Evolutionary conservation across 2,329 filamentous ascomycete genomes (phyloP).

Genomic region (Domatiomyces catenatus): DNA sequence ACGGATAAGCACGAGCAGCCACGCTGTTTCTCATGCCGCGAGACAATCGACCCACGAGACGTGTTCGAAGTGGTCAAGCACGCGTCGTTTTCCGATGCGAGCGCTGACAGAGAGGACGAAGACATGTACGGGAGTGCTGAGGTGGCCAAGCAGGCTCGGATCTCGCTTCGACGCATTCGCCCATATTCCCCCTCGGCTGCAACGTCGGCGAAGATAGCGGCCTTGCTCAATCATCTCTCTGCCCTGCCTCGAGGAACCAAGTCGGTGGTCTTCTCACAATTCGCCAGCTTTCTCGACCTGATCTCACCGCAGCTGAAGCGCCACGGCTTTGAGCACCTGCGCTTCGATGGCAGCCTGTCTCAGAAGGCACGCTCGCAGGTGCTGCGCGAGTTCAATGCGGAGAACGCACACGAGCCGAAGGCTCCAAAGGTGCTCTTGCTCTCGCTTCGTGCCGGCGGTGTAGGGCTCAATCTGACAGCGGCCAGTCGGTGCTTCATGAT

Average conservation of each 20-base stretch:
- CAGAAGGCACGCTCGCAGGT: slow-evolving; percentile 73
- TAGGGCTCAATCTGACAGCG: slow-evolving; percentile 80
- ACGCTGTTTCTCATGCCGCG: slow-evolving; percentile 81
- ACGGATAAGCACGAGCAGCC: slow-evolving; percentile 59
- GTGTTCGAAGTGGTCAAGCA: slow-evolving; percentile 85
- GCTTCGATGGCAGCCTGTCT: slow-evolving; percentile 78
- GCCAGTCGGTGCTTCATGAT: slow-evolving; percentile 93
- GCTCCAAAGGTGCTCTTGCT: slow-evolving; percentile 52
- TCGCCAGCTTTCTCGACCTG: slow-evolving; percentile 86
- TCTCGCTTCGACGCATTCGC: slow-evolving; percentile 46
- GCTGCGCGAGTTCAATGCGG: slow-evolving; percentile 51
- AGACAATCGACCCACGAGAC: slow-evolving; percentile 64
- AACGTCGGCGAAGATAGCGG: slow-evolving; percentile 69
- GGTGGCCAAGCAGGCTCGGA: slow-evolving; percentile 28
- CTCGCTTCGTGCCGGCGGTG: slow-evolving; percentile 75
- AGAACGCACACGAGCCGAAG: slow-evolving; percentile 15
- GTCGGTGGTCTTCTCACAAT: slow-evolving; percentile 90
- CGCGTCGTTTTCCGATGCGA: slow-evolving; percentile 12
- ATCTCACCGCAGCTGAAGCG: slow-evolving; percentile 66
- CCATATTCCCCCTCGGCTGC: slow-evolving; percentile 43
- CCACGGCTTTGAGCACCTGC: slow-evolving; percentile 62
- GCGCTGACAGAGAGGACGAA: slow-evolving; percentile 29
- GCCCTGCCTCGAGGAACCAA: slow-evolving; percentile 58
- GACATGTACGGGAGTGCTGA: slow-evolving; percentile 25
- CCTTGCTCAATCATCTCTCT: slow-evolving; percentile 61